A percentile compares a stretch with the other conserved stretches of the same genome.
These are phyloP conservation scores for Aspergillus asperescens DNA, from an alignment of 495 filamentous ascomycete species.

Conservation along the genomic window DNA sequence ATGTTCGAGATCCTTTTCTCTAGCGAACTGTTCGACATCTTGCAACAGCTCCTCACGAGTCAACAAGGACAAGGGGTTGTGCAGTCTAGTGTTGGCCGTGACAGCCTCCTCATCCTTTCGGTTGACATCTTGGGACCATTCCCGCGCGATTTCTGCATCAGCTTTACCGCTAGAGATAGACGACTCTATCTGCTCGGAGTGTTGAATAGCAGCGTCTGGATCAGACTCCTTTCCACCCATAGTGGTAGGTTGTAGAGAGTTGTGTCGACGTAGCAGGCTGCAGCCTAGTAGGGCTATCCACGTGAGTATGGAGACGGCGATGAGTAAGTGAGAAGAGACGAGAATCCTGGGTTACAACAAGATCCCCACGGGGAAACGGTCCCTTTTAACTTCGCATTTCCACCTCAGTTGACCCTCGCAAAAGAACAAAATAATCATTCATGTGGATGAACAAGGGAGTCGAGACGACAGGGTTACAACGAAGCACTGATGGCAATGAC, in stretches of 20 bases:
- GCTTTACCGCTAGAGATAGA: constrained; percentile 8
- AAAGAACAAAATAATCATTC: background rate
- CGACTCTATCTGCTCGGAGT: constrained; percentile 8
- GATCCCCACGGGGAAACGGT: background rate
- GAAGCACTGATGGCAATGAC: background rate
- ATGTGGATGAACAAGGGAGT: background rate
- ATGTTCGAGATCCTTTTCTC: constrained; percentile 46
- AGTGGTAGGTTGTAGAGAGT: background rate
- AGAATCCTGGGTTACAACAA: background rate
- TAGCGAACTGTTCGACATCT: constrained; percentile 57
- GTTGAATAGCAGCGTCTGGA: constrained; percentile 10
- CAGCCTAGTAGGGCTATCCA: constrained; percentile 1
- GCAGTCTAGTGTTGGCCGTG: constrained; percentile 29
- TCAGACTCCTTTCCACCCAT: constrained; percentile 16
- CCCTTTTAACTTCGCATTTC: background rate
- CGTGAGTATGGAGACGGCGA: background rate
- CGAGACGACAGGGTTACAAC: background rate
- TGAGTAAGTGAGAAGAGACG: background rate
- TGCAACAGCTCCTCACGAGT: constrained; percentile 47
- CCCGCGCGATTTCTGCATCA: constrained; percentile 13
- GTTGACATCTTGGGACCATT: constrained; percentile 15
- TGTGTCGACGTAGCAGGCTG: no score
- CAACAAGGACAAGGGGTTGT: constrained; percentile 52
- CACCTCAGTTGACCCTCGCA: background rate
- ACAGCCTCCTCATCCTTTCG: background rate